These are phyloP conservation scores for Wallacemonas rigidus DNA, from an alignment of 208 protist genomes.

Conservation along the genomic window DNA sequence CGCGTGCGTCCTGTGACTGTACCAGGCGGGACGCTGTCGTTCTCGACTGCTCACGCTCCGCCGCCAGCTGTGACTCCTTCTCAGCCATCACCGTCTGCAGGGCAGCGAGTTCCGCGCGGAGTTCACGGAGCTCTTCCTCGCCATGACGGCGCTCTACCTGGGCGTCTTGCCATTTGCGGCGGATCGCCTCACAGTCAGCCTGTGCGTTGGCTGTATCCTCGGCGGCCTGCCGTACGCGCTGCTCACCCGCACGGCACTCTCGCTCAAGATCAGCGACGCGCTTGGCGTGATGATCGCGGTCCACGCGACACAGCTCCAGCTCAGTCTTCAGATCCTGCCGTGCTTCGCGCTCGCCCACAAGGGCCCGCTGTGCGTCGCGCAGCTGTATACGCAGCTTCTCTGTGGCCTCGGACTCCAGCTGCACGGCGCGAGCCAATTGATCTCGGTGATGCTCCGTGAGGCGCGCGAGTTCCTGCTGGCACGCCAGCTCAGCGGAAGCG, in stretches of 20 bases:
- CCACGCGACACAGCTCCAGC: constrained; percentile 16
- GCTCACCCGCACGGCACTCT: constrained; percentile 20
- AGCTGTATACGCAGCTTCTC: constrained; percentile 23
- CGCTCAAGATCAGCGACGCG: constrained; percentile 31
- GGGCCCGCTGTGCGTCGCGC: constrained; percentile 19
- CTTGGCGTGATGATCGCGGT: constrained; percentile 18
- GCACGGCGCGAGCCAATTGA: constrained; percentile 16
- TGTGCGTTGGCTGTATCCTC: constrained; percentile 12
- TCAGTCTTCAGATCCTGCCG: constrained; percentile 13
- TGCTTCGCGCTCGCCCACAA: constrained; percentile 2
- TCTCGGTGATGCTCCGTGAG: constrained; percentile 22
- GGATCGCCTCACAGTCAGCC: constrained; percentile 32
- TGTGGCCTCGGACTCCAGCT: constrained; percentile 19
- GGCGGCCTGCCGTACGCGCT: constrained; percentile 21
- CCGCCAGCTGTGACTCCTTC: constrained; percentile 31
- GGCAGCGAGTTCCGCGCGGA: constrained; percentile 52
- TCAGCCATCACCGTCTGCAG: constrained; percentile 46
- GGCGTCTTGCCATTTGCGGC: constrained; percentile 34
- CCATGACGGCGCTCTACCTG: constrained; percentile 35
- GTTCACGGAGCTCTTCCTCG: constrained; percentile 72
- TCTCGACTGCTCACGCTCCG: constrained; percentile 25
- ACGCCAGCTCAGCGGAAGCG: constrained; percentile 22
- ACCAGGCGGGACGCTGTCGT: constrained; percentile 23
- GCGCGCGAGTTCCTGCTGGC: constrained; percentile 22
- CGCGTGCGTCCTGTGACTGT: constrained; percentile 29